Conservation (phyloP, 2,329 filamentous ascomycete genomes). For the Chalaropsis ovoidea region DNA sequence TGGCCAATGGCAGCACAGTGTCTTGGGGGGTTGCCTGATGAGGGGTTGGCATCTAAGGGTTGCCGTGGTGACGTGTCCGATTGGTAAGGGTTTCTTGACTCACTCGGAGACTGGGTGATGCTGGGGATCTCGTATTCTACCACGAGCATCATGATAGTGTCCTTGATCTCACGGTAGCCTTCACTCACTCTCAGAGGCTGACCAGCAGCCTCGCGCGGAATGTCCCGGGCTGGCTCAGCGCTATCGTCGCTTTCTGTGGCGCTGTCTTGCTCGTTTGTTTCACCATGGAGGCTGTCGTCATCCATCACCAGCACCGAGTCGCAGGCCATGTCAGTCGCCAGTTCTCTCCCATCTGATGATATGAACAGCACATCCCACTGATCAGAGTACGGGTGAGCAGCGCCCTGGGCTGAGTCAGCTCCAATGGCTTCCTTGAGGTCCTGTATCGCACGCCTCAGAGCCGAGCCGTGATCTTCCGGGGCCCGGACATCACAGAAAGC, state of each 20-base stretch:
- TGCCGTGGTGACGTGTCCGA: background rate
- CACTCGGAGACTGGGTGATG: background rate
- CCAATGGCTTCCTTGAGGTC: slow-evolving; percentile 61
- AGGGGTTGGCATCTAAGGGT: background rate
- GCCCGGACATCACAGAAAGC: background rate
- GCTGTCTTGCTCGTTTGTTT: background rate
- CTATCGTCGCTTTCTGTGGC: slow-evolving; percentile 37
- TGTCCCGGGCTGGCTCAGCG: background rate
- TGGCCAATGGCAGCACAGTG: background rate
- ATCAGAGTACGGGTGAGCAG: slow-evolving; percentile 70
- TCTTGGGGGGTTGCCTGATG: background rate
- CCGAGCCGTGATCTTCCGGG: slow-evolving; percentile 43
- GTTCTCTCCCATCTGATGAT: slow-evolving; percentile 57
- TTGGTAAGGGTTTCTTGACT: too few species aligned
- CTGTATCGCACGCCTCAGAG: slow-evolving; percentile 56
- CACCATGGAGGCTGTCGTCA: slow-evolving; percentile 30
- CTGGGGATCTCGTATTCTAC: slow-evolving; percentile 68
- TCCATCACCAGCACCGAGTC: slow-evolving; percentile 56
- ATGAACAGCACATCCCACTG: slow-evolving; percentile 76
- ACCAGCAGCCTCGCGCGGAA: background rate
- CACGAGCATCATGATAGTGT: slow-evolving; percentile 69
- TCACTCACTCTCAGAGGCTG: slow-evolving; percentile 56
- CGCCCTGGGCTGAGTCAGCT: slow-evolving; percentile 52
- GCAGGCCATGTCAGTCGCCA: slow-evolving; percentile 64
- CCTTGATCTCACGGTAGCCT: slow-evolving; percentile 70